These are phyloP conservation scores for Liquidambar formosana DNA, from an alignment of 164 flowering plant species.

Conservation along the genomic window DNA sequence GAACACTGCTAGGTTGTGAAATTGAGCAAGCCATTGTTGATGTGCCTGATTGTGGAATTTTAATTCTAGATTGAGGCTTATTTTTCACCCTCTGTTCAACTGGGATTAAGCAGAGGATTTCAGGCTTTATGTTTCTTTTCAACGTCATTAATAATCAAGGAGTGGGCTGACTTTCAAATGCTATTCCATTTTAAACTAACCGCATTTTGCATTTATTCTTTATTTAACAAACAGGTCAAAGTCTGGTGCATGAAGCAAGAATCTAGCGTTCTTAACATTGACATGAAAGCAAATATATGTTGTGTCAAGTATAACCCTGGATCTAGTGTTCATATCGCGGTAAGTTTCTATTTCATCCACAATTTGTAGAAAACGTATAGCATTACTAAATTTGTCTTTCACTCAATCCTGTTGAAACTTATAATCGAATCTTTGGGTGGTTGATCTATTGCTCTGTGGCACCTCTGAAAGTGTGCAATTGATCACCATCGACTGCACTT, in stretches of 20 bases:
- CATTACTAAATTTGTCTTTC: too few relatives aligned
- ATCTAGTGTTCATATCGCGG: conserved; percentile 79
- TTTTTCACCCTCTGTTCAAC: background rate
- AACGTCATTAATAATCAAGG: background rate
- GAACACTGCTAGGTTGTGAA: background rate
- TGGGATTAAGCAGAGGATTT: background rate
- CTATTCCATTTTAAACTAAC: background rate
- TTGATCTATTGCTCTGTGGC: too few relatives aligned
- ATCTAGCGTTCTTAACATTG: conserved; percentile 87
- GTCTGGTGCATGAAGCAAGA: conserved; percentile 99
- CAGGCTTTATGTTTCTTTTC: background rate
- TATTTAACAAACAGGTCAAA: conserved; percentile 69
- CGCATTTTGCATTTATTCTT: conserved; percentile 9
- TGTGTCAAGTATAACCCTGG: conserved; percentile 97
- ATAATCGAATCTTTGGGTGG: too few relatives aligned
- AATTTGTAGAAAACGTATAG: too few relatives aligned
- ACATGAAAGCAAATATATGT: conserved; percentile 98
- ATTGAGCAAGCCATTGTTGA: background rate
- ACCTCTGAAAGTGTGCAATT: too few relatives aligned
- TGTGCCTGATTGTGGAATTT: background rate
- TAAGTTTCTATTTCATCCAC: conserved; percentile 29
- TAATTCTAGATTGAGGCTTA: background rate
- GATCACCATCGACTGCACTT: too few relatives aligned
- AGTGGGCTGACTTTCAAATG: background rate
- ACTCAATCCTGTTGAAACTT: too few relatives aligned